phyloP scores from a whole-genome alignment of 1,284 basidiomycete species.

The Cryptococcus maquisensis region DNA sequence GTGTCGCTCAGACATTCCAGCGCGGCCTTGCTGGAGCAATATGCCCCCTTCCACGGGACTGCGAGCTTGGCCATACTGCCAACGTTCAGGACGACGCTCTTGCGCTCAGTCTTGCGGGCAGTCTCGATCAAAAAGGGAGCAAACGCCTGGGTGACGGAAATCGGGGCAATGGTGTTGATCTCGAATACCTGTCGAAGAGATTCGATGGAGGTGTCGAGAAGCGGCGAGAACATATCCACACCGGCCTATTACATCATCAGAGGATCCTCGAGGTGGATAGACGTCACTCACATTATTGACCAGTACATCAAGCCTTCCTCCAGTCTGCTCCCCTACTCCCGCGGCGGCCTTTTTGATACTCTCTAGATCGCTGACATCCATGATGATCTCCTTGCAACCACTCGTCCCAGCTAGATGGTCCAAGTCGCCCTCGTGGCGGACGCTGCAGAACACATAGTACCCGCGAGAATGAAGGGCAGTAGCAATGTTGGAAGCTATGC shows the following conservation, averaged over 20 bases:
- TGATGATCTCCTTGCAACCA: background rate
- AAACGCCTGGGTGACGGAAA: constrained; percentile 20
- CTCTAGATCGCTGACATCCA: constrained; percentile 11
- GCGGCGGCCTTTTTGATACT: constrained; percentile 4
- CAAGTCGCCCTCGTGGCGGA: constrained; percentile 10
- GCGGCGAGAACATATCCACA: background rate
- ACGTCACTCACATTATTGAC: constrained; percentile 14
- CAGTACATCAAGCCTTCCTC: constrained; percentile 12
- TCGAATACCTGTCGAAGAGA: constrained; percentile 17
- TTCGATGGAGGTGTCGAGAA: constrained; percentile 10
- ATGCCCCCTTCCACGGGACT: constrained; percentile 16
- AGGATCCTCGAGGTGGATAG: background rate
- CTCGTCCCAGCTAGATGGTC: constrained; percentile 11
- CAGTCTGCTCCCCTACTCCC: background rate
- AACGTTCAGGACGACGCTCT: constrained; percentile 19
- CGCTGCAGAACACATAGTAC: constrained; percentile 19
- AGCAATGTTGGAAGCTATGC: constrained; percentile 13
- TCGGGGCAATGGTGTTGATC: constrained; percentile 19
- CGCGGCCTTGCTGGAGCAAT: constrained; percentile 9
- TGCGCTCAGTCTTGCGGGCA: background rate
- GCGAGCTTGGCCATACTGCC: constrained; percentile 10
- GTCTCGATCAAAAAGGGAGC: background rate
- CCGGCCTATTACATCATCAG: background rate
- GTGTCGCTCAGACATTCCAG: constrained; percentile 9
- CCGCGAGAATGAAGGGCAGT: constrained; percentile 5